Conservation (phyloP, 108 stramenopile species). For the Stephanodiscus triporus region DNA sequence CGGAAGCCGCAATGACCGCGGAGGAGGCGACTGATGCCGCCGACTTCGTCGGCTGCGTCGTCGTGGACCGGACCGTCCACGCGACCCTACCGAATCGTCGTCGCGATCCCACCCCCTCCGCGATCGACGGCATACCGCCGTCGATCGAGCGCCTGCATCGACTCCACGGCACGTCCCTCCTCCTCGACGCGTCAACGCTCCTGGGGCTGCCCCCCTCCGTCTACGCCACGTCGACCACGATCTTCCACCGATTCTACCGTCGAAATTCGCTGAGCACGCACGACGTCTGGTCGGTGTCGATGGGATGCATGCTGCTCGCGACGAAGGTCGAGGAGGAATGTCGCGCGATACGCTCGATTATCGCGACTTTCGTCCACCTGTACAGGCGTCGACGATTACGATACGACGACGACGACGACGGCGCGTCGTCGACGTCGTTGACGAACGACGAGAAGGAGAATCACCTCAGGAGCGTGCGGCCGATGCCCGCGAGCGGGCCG, state of each 20-base stretch:
- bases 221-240: conserved; percentile 51
- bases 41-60: not conserved
- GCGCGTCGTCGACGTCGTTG: conserved; percentile 29
- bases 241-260: conserved; percentile 82
- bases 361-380: conserved; percentile 63
- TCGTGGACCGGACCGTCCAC: conserved; percentile 38
- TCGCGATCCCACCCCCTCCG: conserved; percentile 38
- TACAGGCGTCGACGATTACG: conserved; percentile 63
- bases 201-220: conserved; percentile 38
- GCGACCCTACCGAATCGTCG: conserved; percentile 25
- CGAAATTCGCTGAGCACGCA: conserved; percentile 50
- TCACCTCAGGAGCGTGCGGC: conserved; percentile 36
- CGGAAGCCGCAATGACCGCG: no score
- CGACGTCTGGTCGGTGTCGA: conserved; percentile 76
- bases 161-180: conserved; percentile 74
- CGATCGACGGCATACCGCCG: conserved; percentile 42
- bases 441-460: conserved; percentile 49
- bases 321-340: conserved; percentile 76
- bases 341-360: conserved; percentile 48
- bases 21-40: no score
- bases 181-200: conserved; percentile 49
- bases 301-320: conserved; percentile 67
- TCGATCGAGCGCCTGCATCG: conserved; percentile 73
- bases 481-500: conserved; percentile 60
- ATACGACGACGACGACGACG: conserved; percentile 29